Evolutionary conservation across 495 filamentous ascomycete genomes (phyloP), one percentile per base, ranked within the genome.

Genomic region (Podospora pseudopauciseta): DNA sequence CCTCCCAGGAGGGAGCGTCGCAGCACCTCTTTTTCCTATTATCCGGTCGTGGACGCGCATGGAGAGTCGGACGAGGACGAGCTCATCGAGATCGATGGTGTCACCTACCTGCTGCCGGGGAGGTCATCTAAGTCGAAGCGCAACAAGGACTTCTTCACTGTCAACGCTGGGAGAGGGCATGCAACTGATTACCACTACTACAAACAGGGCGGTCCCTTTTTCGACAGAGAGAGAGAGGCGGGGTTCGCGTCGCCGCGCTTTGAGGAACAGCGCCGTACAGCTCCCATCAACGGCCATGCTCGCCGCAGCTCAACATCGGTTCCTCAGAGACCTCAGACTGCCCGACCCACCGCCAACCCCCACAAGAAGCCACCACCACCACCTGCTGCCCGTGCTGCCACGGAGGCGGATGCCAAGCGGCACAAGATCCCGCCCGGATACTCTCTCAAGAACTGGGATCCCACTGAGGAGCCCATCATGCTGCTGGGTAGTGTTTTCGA

Each of bases 391-490:
- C 84, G 87, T 64, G 87, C 89, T 79, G 94, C 96, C 65, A 97
- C 93, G 65, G 92, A 92, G 76, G 90, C 86, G 56, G 93, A 97
- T 77, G 92, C 92, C 70, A 86, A 86, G 74, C 86, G 85, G 67
- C 91, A 91, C 66, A 86, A 88, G 62, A 97, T 99, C 67, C 96
- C 95, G 2, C 78, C 89, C 1, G 95, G 96, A 60, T 99, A 97
- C 81, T 97, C 91, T 44, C 87, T 93, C 80, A 97, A 98, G 83
- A 97, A 99, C 85, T 99, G 95, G 95, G 96, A 98, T 76, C 94
- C 94, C 1, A 89, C 88, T 58, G 93, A 97, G 79, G 92, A 92
- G 72, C 81, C 95, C 39, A 96, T 99, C 78, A 88, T 97, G 77
- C 86, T 99, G 5, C 86, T 98, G 9, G 95, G 95, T 56, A 96